These are phyloP conservation scores for Mimosa pudica DNA, from an alignment of 306 rosid genomes.

Conservation along the genomic window DNA sequence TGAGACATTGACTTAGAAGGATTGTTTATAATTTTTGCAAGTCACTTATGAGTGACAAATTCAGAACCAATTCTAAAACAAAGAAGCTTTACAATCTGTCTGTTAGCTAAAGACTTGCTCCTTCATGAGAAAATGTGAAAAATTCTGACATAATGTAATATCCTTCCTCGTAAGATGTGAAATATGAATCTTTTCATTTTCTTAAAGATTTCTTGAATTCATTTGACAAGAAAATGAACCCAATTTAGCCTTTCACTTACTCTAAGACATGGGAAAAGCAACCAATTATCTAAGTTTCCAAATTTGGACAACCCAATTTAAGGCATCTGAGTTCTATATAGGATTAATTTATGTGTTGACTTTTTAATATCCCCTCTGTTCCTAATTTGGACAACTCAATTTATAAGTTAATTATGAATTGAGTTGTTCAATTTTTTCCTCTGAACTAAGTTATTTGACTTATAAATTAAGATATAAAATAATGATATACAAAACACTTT, in stretches of 20 bases:
- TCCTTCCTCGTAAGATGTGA: background rate
- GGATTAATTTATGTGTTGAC: too few relatives aligned
- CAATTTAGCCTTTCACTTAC: background rate
- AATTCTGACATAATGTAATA: background rate
- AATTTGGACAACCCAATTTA: too few relatives aligned
- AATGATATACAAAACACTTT: too few relatives aligned
- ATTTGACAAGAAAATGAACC: background rate
- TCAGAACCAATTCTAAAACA: background rate
- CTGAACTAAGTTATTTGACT: too few relatives aligned
- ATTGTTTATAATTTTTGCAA: background rate
- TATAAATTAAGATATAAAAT: too few relatives aligned
- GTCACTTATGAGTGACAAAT: background rate
- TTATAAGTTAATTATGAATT: too few relatives aligned
- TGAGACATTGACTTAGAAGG: background rate
- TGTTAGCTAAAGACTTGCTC: background rate
- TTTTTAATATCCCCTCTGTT: too few relatives aligned
- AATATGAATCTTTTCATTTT: background rate
- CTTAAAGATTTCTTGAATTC: background rate
- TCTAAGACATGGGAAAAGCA: background rate
- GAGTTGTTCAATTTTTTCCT: too few relatives aligned
- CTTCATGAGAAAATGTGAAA: background rate
- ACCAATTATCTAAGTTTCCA: background rate
- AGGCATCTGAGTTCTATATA: too few relatives aligned
- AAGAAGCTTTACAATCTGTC: conserved; percentile 5
- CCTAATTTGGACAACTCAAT: too few relatives aligned